phyloP scores from a whole-genome alignment of 139 green algal genomes.

The Volvox africanus region DNA sequence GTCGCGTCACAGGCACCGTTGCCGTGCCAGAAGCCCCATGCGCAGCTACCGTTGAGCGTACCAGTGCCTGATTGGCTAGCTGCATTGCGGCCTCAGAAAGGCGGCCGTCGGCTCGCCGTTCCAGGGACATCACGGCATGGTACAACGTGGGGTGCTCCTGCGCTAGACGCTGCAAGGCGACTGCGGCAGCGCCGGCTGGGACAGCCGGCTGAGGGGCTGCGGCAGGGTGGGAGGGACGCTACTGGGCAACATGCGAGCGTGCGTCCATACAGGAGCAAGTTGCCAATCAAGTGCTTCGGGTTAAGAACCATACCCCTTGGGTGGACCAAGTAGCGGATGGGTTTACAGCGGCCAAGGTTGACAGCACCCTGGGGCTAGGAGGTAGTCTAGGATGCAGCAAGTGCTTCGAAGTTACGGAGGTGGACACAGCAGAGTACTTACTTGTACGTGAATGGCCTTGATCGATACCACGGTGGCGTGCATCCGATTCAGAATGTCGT shows the following conservation, averaged over 20 bases:
- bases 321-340: no score
- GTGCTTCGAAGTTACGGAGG: no score
- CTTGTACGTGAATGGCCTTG: background rate
- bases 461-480: background rate
- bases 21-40: no score
- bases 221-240: background rate
- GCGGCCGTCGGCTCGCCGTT: background rate
- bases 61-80: background rate
- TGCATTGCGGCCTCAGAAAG: background rate
- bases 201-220: background rate
- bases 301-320: no score
- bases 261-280: no score
- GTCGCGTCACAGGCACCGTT: no score
- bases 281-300: no score
- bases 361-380: no score
- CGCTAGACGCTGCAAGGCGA: slow-evolving; percentile 11
- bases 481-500: background rate
- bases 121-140: background rate
- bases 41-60: background rate
- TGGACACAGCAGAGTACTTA: background rate
- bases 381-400: no score
- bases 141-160: slow-evolving; percentile 21
- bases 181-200: background rate
- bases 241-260: background rate
- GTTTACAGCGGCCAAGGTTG: no score